Evolutionary conservation across 164 flowering plant species (phyloP), one percentile per base, ranked within the genome.

Genomic region (Dillenia turbinata): DNA sequence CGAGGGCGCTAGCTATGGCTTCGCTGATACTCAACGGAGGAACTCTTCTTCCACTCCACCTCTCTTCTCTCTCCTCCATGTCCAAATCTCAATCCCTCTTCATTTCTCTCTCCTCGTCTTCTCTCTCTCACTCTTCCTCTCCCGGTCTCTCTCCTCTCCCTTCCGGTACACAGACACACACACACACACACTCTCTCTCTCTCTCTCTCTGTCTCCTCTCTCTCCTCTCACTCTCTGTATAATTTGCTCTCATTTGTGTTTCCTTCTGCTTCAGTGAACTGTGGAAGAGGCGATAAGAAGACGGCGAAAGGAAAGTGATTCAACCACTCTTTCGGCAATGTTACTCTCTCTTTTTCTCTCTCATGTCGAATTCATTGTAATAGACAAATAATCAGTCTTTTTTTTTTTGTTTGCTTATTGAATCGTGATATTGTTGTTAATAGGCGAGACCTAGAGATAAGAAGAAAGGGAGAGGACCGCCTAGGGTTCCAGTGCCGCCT

Each of bases 391-490:
- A 26, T 26, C 40, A 26, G 3, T 26, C 40, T 2, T 5, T 26
- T 24, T 47, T 22, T 17, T 57, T 13, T 11, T 7, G n/a, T 19
- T 19, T 19, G 59, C 53, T 49, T 14, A 19, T 44, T 59, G 24
- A 45, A 16, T 22, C 40, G 14, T 62, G 6, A 6, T 47, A 49
- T 57, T 44, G 40, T 9, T 12, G 53, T n/a, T 19, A 51, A 54
- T 53, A 90, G 95, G 88, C 97, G 66, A 84, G 97, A 76, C 95
- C 97, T 9, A 53, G 80, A 67, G 62, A 83, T 79, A 91, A 91
- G 91, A 85, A 79, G 64, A 87, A 91, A 65, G 95, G 97, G 52
- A 82, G 97, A 78, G 97, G 97, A 9, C 95, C 93, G 17, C 91
- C 91, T 12, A 73, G 86, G 71, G 75, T 79, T 5, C 72, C 82